Evolutionary conservation across 2,329 filamentous ascomycete genomes (phyloP).

Genomic region (Aspergillus awamori): DNA sequence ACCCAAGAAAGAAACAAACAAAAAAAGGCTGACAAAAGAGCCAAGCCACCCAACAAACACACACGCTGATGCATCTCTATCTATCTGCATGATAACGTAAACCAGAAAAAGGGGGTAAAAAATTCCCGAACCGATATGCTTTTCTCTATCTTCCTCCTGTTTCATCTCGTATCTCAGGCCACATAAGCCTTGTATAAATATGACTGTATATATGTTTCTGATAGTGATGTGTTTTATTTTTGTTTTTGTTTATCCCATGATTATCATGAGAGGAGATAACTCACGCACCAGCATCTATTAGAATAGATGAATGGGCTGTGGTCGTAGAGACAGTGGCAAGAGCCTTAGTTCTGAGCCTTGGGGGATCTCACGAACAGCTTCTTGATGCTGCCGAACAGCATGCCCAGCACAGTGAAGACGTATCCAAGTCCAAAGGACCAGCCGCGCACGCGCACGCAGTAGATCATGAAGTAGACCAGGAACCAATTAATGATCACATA

Average conservation of each 20-base stretch:
- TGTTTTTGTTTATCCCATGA: neutral
- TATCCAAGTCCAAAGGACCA: conserved; percentile 71
- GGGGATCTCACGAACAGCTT: conserved; percentile 28
- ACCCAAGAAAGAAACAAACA: neutral
- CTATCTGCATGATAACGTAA: neutral
- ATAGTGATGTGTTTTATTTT: neutral
- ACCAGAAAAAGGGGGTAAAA: neutral
- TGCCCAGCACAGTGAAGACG: conserved; percentile 56
- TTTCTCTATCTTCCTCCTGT: neutral
- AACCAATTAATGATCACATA: conserved; percentile 73
- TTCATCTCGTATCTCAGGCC: neutral
- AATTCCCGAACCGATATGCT: neutral
- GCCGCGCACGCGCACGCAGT: conserved; percentile 68
- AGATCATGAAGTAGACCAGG: conserved; percentile 77
- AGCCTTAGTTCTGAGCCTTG: conserved; percentile 20
- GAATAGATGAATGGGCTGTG: neutral
- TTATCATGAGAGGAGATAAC: neutral
- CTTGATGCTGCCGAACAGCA: conserved; percentile 39
- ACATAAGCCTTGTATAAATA: neutral
- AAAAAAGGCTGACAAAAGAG: neutral
- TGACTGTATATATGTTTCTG: too few relatives aligned
- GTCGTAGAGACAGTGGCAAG: neutral
- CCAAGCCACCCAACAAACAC: conserved; percentile 2
- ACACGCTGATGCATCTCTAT: conserved; percentile 8
- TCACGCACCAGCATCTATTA: neutral